Conservation (phyloP, 345 rosid genomes). For the Gossypium anomalum region DNA sequence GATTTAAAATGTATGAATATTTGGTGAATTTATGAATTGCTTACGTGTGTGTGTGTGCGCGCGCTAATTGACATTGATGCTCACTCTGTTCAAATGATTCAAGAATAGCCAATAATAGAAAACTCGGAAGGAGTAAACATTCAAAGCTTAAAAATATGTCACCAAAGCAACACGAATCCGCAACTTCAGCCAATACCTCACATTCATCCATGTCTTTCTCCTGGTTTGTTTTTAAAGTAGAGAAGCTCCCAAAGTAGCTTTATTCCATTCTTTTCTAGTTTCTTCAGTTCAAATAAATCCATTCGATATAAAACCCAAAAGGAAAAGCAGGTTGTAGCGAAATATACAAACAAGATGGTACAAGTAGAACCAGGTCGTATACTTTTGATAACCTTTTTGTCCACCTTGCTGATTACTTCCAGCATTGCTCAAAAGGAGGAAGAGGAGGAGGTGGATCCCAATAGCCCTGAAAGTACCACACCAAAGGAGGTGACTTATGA, state of each 20-base stretch:
- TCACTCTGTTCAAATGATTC: not conserved
- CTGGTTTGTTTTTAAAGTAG: slow-evolving; percentile 20
- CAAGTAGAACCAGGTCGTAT: not conserved
- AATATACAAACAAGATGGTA: not conserved
- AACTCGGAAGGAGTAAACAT: not conserved
- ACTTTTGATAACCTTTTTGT: slow-evolving; percentile 14
- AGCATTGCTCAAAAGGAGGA: not conserved
- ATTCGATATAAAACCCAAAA: not conserved
- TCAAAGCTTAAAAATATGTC: not conserved
- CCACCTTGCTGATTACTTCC: slow-evolving; percentile 17
- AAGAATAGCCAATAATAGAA: not conserved
- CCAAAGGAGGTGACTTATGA: slow-evolving; percentile 38
- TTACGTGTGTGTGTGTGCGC: too few species aligned
- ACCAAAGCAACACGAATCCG: slow-evolving; percentile 7
- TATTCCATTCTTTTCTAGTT: not conserved
- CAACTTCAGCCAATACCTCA: slow-evolving; percentile 16
- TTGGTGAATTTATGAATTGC: too few species aligned
- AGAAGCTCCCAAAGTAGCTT: slow-evolving; percentile 6
- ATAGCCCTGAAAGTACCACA: not conserved
- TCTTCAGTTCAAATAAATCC: not conserved
- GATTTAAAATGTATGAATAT: too few species aligned
- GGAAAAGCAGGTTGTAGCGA: not conserved
- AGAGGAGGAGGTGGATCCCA: not conserved
- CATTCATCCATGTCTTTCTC: slow-evolving; percentile 14
- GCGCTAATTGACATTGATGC: not conserved